Base-by-base conservation (phyloP, 257 asterid genomes). In the Capsicum chinense region DNA sequence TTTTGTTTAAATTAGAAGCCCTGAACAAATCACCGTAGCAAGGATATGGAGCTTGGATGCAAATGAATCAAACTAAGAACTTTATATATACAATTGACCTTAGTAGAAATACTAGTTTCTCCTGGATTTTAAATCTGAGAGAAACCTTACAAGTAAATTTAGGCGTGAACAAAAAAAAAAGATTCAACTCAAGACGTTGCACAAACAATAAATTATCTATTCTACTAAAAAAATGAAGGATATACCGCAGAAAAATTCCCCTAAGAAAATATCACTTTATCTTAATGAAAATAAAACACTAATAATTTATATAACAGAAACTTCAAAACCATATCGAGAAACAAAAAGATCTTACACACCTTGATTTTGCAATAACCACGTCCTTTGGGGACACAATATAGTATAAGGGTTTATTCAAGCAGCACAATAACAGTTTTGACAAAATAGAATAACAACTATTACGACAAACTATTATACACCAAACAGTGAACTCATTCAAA, bases 321-420 rank as follows among this genome's bases (percentile, higher is more conserved):
- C 8, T 54, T 54, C 64, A 78, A 78, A 74, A 74, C 62, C 81
- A 50, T 54, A 78, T 78, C 50, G 33, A 54, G 7, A 86, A 84
- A 54, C 62, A 21, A 50, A 62, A 84, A 62, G 86, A 79, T 66
- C 59, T 84, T 71, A 91, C 93, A 70, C 86, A 97, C 99, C 99
- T 94, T 78, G 99, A 99, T 88, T 94, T 97, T 83, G 99, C 99
- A 88, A 95, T 97, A 62, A 95, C 98, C 80, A 97, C 97, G 86
- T 97, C 99, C 95, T 97, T 95, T 83, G 98, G 99, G 83, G 98
- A 97, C 74, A 95, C 99, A 68, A 97, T 91, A 86, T 97, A 94
- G 84, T 94, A 97, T 83, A 91, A 85, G 33, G 99, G 99, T 88
- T 97, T 99, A 86, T 93, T 98, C 99, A 99, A 88, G 97, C 99